These are phyloP conservation scores for Cladophialophora psammophila DNA, from an alignment of 2,329 filamentous ascomycete species.

Conservation along the genomic window DNA sequence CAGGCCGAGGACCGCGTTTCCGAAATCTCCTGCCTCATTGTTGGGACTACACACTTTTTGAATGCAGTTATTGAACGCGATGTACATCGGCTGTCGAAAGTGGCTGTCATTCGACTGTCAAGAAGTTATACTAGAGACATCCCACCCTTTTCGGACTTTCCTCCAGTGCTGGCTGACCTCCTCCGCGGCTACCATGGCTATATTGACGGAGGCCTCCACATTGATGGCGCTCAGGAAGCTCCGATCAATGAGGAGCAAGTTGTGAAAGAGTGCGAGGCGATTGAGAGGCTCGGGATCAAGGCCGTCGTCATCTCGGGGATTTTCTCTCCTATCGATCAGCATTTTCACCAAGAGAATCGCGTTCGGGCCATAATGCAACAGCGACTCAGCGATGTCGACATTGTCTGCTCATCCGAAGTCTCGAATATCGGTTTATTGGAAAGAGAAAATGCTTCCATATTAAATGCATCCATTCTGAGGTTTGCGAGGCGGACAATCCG, in stretches of 20 bases:
- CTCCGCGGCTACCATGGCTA: conserved; percentile 57
- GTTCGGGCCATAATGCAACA: conserved; percentile 49
- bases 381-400: conserved; percentile 51
- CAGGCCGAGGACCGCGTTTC: conserved; percentile 47
- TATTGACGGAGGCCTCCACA: conserved; percentile 59
- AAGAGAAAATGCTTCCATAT: conserved; percentile 70
- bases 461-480: conserved; percentile 68
- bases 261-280: conserved; percentile 53
- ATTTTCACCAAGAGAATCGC: conserved; percentile 53
- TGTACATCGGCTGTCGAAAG: conserved; percentile 56
- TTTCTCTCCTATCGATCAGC: conserved; percentile 56
- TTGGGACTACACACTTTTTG: conserved; percentile 63
- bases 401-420: conserved; percentile 55
- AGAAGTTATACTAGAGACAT: conserved; percentile 28
- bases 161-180: conserved; percentile 53
- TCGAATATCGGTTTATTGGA: conserved; percentile 59
- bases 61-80: conserved; percentile 60
- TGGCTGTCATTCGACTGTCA: conserved; percentile 60
- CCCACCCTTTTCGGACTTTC: conserved; percentile 61
- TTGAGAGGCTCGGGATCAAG: conserved; percentile 48
- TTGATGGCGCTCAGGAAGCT: conserved; percentile 57
- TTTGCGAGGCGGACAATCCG: conserved; percentile 66
- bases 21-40: conserved; percentile 53
- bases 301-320: conserved; percentile 55
- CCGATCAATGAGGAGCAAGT: conserved; percentile 45